Evolutionary conservation across 148 eudicot genomes (phyloP).

Genomic region (Cornus suecica): DNA sequence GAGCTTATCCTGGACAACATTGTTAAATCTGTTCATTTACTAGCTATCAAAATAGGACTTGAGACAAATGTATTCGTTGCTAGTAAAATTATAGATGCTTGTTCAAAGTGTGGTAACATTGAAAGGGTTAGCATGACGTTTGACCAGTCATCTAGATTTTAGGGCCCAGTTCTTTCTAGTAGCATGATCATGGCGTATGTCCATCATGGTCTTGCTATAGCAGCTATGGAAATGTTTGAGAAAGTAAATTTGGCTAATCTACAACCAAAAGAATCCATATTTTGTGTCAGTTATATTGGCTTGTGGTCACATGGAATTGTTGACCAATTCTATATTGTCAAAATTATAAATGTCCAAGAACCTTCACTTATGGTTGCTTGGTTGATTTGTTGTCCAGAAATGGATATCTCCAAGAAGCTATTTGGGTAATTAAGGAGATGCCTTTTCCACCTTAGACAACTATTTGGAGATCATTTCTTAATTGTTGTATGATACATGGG

Average conservation of each 20-base stretch:
- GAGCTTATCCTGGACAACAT: slow-evolving; percentile 22
- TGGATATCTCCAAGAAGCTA: slow-evolving; percentile 25
- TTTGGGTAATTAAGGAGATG: slow-evolving; percentile 14
- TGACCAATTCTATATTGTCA: slow-evolving; percentile 21
- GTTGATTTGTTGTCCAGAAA: slow-evolving; percentile 29
- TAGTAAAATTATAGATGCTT: slow-evolving; percentile 24
- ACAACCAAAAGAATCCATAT: slow-evolving; percentile 24
- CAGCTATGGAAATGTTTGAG: slow-evolving; percentile 27
- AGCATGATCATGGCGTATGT: slow-evolving; percentile 27
- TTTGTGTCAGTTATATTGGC: slow-evolving; percentile 26
- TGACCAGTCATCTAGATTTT: slow-evolving; percentile 8
- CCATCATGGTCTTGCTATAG: slow-evolving; percentile 20
- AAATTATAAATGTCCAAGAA: slow-evolving; percentile 23
- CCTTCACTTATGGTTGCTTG: slow-evolving; percentile 25
- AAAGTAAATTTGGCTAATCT: slow-evolving; percentile 14
- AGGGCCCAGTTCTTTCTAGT: slow-evolving; percentile 18
- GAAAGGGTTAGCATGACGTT: slow-evolving; percentile 18
- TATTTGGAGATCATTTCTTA: slow-evolving; percentile 29
- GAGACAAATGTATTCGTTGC: slow-evolving; percentile 15
- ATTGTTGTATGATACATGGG: slow-evolving; percentile 28
- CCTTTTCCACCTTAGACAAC: slow-evolving; percentile 32
- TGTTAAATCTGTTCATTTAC: slow-evolving; percentile 20
- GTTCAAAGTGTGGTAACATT: slow-evolving; percentile 26
- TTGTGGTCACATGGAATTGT: slow-evolving; percentile 25
- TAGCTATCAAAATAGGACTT: slow-evolving; percentile 13